phyloP scores from a whole-genome alignment of 1,284 basidiomycete genomes.

The Ceratobasidium sp. region DNA sequence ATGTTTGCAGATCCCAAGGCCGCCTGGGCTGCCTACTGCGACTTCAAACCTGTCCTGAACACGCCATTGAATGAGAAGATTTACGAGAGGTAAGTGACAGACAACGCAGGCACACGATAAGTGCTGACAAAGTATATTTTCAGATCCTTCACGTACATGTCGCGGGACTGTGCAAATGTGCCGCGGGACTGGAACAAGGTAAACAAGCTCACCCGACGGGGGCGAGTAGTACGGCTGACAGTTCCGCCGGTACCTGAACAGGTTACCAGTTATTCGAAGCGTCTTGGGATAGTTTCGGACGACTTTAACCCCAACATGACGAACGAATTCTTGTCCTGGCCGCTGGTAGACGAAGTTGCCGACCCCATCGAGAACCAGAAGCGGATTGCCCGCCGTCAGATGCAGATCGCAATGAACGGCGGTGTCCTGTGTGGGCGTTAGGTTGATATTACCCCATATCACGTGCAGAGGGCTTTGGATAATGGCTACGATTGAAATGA shows the following conservation, averaged over 20 bases:
- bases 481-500: neutral
- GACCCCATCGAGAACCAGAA: constrained; percentile 34
- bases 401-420: constrained; percentile 29
- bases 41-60: constrained; percentile 50
- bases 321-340: constrained; percentile 46
- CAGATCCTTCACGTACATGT: constrained; percentile 50
- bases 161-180: constrained; percentile 47
- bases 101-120: neutral
- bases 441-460: neutral
- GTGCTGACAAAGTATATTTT: neutral
- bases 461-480: constrained; percentile 3
- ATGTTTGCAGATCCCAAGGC: constrained; percentile 48
- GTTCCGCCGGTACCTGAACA: constrained; percentile 32
- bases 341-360: constrained; percentile 39
- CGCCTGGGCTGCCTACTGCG: constrained; percentile 51
- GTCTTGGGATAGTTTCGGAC: constrained; percentile 49
- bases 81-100: constrained; percentile 46
- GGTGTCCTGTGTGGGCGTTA: constrained; percentile 27
- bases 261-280: constrained; percentile 51
- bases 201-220: neutral
- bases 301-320: constrained; percentile 52
- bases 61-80: constrained; percentile 48
- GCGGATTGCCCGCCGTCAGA: constrained; percentile 32
- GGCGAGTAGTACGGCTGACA: neutral
- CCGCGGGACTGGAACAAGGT: constrained; percentile 43